These are phyloP conservation scores for Diplodia intermedia DNA, from an alignment of 2,329 filamentous ascomycete species.

Conservation along the genomic window DNA sequence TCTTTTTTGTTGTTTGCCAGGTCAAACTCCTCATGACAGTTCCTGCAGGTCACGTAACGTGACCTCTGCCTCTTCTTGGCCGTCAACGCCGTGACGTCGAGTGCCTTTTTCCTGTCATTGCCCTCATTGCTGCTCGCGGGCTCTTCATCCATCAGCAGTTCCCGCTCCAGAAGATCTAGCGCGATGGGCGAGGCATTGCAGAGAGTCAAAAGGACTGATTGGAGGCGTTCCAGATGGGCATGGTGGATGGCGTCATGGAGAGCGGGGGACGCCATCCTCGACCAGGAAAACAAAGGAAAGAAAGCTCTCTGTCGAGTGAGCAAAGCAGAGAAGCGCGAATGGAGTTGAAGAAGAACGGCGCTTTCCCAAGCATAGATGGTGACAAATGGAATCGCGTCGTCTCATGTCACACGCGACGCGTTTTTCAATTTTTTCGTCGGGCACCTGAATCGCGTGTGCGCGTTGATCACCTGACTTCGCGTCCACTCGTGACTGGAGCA, in stretches of 20 bases:
- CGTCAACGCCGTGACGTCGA: neutral
- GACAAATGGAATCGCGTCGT: too few species aligned
- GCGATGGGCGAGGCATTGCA: conserved; percentile 4
- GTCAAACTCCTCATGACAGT: conserved; percentile 1
- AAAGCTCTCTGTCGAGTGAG: too few species aligned
- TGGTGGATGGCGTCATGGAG: neutral
- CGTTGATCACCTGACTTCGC: too few species aligned
- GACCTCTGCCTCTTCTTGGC: conserved; percentile 2
- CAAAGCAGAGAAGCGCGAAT: too few species aligned
- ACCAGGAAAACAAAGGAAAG: too few species aligned
- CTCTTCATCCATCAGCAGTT: neutral
- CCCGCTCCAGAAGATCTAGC: neutral
- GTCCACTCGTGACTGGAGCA: too few species aligned
- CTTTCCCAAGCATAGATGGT: too few species aligned
- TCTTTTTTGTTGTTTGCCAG: neutral
- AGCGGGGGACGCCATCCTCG: neutral
- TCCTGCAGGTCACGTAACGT: neutral
- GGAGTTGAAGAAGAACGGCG: too few species aligned
- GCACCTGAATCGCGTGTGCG: too few species aligned
- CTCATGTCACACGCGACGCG: too few species aligned
- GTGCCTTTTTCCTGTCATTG: neutral
- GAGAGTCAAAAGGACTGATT: neutral
- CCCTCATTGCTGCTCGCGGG: neutral
- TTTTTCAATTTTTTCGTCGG: too few species aligned
- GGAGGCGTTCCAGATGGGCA: conserved; percentile 3